phyloP scores from a whole-genome alignment of 805 yeast species.

The Starmerella potacharoeniae region DNA sequence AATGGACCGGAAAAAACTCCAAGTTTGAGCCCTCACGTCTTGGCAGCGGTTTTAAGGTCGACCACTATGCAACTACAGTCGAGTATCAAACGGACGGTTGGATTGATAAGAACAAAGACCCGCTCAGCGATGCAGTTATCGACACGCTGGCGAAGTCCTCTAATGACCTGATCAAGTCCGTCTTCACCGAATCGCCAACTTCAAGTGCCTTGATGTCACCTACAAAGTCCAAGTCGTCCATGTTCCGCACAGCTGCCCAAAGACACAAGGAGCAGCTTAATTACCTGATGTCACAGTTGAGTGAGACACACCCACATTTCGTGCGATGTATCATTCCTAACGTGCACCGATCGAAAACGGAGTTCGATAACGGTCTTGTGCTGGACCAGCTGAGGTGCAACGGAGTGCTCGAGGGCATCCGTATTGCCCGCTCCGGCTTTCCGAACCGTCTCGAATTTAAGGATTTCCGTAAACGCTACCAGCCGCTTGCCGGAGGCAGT shows the following conservation, averaged over 20 bases:
- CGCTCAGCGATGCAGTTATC: conserved; percentile 65
- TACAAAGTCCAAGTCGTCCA: conserved; percentile 22
- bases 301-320: conserved; percentile 85
- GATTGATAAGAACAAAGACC: conserved; percentile 91
- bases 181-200: conserved; percentile 33
- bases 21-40: conserved; percentile 65
- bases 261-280: conserved; percentile 78
- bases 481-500: conserved; percentile 45
- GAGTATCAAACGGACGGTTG: conserved; percentile 86
- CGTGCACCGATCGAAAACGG: conserved; percentile 53
- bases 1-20: conserved; percentile 44
- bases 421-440: conserved; percentile 94
- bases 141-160: conserved; percentile 48
- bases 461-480: conserved; percentile 67
- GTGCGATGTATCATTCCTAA: conserved; percentile 95
- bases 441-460: conserved; percentile 83
- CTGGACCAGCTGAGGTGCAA: conserved; percentile 86
- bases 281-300: conserved; percentile 58
- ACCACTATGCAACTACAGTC: conserved; percentile 95
- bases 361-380: conserved; percentile 64
- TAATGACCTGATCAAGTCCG: conserved; percentile 42
- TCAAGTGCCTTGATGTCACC: not conserved
- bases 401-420: conserved; percentile 95
- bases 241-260: conserved; percentile 70
- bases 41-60: conserved; percentile 65